phyloP scores from a whole-genome alignment of 768 basidiomycete genomes.

The Macrocybe gigantea region DNA sequence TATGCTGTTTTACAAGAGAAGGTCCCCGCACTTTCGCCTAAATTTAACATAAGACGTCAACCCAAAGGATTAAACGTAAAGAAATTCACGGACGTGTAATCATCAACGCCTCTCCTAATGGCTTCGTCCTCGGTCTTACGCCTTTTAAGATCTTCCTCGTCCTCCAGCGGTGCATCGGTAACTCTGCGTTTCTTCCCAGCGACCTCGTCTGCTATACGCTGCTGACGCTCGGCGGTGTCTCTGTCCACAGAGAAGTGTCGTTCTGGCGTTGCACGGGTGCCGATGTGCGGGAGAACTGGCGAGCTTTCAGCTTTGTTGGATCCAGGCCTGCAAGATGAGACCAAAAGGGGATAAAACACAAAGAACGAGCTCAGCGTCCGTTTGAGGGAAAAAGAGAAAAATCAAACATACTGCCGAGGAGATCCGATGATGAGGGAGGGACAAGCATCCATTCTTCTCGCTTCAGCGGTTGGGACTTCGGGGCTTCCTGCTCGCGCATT shows the following conservation, averaged over 20 bases:
- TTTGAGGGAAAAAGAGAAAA: not conserved
- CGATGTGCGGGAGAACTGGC: slow-evolving; percentile 71
- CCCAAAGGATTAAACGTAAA: not conserved
- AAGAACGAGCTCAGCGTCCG: not conserved
- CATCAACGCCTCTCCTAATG: slow-evolving; percentile 67
- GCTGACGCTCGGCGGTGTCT: slow-evolving; percentile 93
- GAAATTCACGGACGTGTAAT: slow-evolving; percentile 58
- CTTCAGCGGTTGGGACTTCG: slow-evolving; percentile 69
- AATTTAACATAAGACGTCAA: not conserved
- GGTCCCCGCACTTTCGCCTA: slow-evolving; percentile 46
- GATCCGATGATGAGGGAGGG: slow-evolving; percentile 77
- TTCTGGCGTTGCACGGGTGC: slow-evolving; percentile 34
- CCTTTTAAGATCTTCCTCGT: slow-evolving; percentile 43
- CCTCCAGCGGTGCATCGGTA: slow-evolving; percentile 41
- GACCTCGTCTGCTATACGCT: slow-evolving; percentile 90
- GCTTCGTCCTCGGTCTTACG: slow-evolving; percentile 58
- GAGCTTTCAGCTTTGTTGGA: slow-evolving; percentile 73
- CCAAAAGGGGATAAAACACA: too few species aligned
- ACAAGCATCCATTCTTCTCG: slow-evolving; percentile 99
- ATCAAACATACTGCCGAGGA: slow-evolving; percentile 63
- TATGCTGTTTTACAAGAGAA: slow-evolving; percentile 52
- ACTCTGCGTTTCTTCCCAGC: slow-evolving; percentile 83
- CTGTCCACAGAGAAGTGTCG: slow-evolving; percentile 87
- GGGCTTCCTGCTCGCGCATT: slow-evolving; percentile 48
- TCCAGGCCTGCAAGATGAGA: slow-evolving; percentile 57